These are phyloP conservation scores for Trichophyton schoenleinii DNA, from an alignment of 2,329 filamentous ascomycete genomes.

Conservation along the genomic window DNA sequence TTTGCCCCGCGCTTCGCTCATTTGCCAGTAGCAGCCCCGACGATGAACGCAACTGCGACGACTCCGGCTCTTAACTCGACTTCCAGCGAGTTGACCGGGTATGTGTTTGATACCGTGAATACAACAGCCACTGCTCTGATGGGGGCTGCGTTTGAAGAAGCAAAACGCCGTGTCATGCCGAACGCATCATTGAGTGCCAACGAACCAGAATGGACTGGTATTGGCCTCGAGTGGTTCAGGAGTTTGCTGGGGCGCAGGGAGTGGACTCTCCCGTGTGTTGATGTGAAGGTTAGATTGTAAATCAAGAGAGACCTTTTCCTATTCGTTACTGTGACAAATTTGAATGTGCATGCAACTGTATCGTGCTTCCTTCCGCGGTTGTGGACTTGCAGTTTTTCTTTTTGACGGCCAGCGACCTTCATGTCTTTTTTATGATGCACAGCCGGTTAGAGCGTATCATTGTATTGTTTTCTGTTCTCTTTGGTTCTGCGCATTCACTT, in stretches of 20 bases:
- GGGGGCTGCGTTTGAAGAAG: conserved; percentile 53
- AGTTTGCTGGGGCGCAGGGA: conserved; percentile 70
- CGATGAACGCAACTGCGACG: conserved; percentile 11
- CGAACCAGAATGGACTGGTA: conserved; percentile 56
- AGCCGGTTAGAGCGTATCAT: not conserved
- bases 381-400: not conserved
- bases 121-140: conserved; percentile 57
- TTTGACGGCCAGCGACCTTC: not conserved
- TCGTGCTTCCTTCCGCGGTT: no score
- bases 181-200: conserved; percentile 24
- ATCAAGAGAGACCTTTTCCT: not conserved
- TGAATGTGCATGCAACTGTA: not conserved
- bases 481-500: no score
- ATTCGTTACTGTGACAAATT: not conserved
- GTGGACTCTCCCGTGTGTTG: conserved; percentile 83
- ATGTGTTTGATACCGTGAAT: conserved; percentile 43
- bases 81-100: conserved; percentile 24
- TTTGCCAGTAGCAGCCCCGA: not conserved
- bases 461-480: not conserved
- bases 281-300: conserved; percentile 70
- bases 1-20: conserved; percentile 60
- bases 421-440: not conserved
- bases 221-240: conserved; percentile 76
- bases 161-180: conserved; percentile 29
- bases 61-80: conserved; percentile 17